These are phyloP conservation scores for Candida sanyaensis DNA, from an alignment of 1,139 yeast genomes.

Conservation along the genomic window DNA sequence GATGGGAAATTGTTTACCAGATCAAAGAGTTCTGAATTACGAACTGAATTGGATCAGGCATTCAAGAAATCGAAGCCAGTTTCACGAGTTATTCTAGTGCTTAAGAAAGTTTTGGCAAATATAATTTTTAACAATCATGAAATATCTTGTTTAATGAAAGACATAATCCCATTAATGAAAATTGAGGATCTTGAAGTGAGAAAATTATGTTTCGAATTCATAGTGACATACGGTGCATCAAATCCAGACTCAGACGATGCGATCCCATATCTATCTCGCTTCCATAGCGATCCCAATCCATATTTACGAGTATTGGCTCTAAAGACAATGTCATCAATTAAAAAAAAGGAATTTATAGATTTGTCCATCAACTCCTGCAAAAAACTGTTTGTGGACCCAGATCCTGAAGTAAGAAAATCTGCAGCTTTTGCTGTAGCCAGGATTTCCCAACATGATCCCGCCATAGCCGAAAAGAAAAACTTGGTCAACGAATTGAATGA, in stretches of 20 bases:
- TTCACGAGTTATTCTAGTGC: conserved; percentile 54
- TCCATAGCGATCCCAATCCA: conserved; percentile 41
- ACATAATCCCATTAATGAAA: conserved; percentile 61
- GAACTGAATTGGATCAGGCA: conserved; percentile 55
- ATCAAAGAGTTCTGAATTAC: conserved; percentile 54
- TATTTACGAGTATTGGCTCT: conserved; percentile 54
- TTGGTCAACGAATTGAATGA: conserved; percentile 59
- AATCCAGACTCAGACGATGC: conserved; percentile 61
- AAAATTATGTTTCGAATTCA: conserved; percentile 63
- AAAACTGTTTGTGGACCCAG: conserved; percentile 49
- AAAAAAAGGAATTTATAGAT: conserved; percentile 52
- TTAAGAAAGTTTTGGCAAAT: conserved; percentile 81
- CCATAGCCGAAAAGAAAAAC: conserved; percentile 43
- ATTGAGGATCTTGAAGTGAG: conserved; percentile 73
- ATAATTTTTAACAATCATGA: conserved; percentile 82
- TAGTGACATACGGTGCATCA: conserved; percentile 57
- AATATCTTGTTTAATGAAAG: conserved; percentile 66
- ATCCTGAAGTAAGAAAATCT: conserved; percentile 64
- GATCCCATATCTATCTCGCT: conserved; percentile 56
- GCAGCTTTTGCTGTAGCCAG: conserved; percentile 75
- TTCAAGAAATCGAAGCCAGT: conserved; percentile 55
- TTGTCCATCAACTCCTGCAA: conserved; percentile 24
- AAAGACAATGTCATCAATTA: conserved; percentile 63
- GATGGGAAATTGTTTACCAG: conserved; percentile 45
- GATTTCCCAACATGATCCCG: conserved; percentile 59